Evolutionary conservation across 768 basidiomycete genomes (phyloP).

Genomic region (Clitopilus passeckerianus): DNA sequence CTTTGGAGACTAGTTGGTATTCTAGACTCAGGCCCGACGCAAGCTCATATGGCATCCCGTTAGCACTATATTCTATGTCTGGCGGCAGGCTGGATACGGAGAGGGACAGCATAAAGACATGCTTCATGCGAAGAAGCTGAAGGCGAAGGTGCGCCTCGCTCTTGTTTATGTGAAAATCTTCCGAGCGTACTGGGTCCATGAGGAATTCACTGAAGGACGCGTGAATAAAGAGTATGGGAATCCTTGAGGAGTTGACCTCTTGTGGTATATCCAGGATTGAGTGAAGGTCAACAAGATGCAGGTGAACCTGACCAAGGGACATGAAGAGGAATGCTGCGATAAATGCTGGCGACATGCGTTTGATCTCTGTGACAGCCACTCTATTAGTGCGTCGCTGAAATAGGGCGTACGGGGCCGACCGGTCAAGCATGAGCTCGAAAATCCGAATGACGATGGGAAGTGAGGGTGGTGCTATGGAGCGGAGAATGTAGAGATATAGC

Average conservation of each 20-base stretch:
- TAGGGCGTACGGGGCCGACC: background rate
- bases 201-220: constrained; percentile 1
- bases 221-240: background rate
- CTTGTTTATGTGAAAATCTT: background rate
- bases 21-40: background rate
- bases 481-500: background rate
- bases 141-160: background rate
- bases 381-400: background rate
- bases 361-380: background rate
- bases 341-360: background rate
- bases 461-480: background rate
- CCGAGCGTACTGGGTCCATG: background rate
- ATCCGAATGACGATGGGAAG: background rate
- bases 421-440: background rate
- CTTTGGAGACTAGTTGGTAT: background rate
- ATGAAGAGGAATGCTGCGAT: background rate
- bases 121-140: background rate
- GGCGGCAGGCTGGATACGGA: background rate
- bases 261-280: background rate
- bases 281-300: background rate
- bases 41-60: background rate
- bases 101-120: background rate
- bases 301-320: background rate
- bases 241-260: background rate
- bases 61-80: background rate